Evolutionary conservation across 257 asterid species (phyloP).

Genomic region (Nicotiana paniculata): DNA sequence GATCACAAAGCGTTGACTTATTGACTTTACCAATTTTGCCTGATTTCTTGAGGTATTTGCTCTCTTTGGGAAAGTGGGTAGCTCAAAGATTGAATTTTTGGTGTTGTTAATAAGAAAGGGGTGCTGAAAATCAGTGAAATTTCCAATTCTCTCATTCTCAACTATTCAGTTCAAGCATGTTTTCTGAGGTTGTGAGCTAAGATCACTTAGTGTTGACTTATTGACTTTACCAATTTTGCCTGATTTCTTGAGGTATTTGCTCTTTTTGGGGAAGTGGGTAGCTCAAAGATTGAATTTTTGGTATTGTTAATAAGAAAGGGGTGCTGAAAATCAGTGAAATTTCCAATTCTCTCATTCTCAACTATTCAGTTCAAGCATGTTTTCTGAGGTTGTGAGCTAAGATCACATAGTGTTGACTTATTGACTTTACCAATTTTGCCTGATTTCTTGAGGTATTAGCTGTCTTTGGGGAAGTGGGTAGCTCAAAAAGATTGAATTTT

Average conservation of each 20-base stretch:
- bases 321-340: background rate
- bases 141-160: no score
- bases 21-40: no score
- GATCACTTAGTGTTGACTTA: background rate
- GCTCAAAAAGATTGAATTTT: background rate
- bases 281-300: background rate
- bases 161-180: no score
- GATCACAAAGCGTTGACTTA: background rate
- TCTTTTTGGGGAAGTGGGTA: no score
- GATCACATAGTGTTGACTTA: background rate
- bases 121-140: background rate
- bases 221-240: no score
- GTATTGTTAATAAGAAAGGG: background rate
- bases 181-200: background rate
- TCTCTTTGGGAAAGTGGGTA: no score
- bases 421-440: background rate
- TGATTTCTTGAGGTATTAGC: background rate
- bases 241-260: no score
- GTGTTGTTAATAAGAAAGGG: background rate
- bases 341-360: no score
- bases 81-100: background rate
- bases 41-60: no score
- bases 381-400: background rate
- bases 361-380: no score
- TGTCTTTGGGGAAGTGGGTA: background rate